Evolutionary conservation across 208 protist species (phyloP).

Genomic region (Trichomonas vaginalis): DNA sequence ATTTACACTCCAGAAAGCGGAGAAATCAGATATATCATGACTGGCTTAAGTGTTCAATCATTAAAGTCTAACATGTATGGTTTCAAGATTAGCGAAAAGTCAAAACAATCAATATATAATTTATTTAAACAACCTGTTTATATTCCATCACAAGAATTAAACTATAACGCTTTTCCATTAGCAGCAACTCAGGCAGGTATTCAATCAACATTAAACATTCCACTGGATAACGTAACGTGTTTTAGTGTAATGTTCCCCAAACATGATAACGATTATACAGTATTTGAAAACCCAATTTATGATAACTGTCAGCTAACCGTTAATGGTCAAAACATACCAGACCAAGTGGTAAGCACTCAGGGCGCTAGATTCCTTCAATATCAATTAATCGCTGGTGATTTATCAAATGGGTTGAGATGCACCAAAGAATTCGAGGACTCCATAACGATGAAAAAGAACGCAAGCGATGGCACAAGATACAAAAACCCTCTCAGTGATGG

Average conservation of each 20-base stretch:
- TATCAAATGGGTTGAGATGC: not conserved
- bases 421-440: no score
- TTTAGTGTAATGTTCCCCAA: not conserved
- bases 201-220: not conserved
- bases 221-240: not conserved
- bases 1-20: not conserved
- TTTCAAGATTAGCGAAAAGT: not conserved
- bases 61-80: not conserved
- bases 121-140: not conserved
- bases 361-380: not conserved
- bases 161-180: not conserved
- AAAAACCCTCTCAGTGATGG: not conserved
- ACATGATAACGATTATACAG: no score
- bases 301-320: not conserved
- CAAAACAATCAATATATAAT: not conserved
- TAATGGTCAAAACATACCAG: not conserved
- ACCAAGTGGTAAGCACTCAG: not conserved
- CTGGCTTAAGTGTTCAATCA: not conserved
- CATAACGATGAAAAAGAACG: not conserved
- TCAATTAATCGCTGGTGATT: not conserved
- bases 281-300: not conserved
- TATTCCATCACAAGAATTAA: not conserved
- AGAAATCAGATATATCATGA: not conserved
- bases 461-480: not conserved
- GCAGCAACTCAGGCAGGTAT: not conserved